phyloP scores from a whole-genome alignment of 768 basidiomycete genomes.

The Pholiota microspora region DNA sequence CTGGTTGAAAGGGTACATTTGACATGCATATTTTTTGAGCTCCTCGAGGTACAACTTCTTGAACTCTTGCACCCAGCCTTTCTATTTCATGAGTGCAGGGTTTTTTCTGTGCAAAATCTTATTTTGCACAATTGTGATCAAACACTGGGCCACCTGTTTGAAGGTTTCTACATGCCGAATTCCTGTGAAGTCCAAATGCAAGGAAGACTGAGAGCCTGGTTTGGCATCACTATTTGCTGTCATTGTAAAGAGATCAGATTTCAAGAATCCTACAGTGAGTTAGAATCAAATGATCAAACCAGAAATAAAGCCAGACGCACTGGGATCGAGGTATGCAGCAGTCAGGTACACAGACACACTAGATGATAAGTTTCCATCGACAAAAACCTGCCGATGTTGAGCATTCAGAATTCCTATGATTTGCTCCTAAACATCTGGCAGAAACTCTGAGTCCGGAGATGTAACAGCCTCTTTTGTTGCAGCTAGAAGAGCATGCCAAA shows the following conservation, averaged over 20 bases:
- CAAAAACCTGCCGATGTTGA: slow-evolving; percentile 22
- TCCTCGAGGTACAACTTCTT: slow-evolving; percentile 14
- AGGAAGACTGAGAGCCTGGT: too few relatives aligned
- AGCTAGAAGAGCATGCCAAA: slow-evolving; percentile 26
- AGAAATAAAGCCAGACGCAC: not conserved
- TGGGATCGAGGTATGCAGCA: slow-evolving; percentile 14
- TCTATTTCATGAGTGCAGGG: slow-evolving; percentile 13
- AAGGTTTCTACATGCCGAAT: slow-evolving; percentile 14
- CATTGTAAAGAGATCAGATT: slow-evolving; percentile 13
- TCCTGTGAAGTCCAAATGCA: slow-evolving; percentile 9
- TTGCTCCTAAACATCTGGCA: slow-evolving; percentile 12
- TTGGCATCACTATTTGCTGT: not conserved
- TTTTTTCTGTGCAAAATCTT: slow-evolving; percentile 16
- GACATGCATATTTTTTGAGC: slow-evolving; percentile 16
- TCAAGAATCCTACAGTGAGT: slow-evolving; percentile 2
- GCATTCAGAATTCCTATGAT: slow-evolving; percentile 20
- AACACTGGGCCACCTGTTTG: slow-evolving; percentile 9
- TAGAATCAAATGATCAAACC: not conserved
- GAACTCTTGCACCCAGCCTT: slow-evolving; percentile 16
- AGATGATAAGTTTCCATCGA: slow-evolving; percentile 15
- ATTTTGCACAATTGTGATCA: slow-evolving; percentile 5
- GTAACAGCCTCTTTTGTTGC: slow-evolving; percentile 14
- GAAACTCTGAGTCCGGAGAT: slow-evolving; percentile 10
- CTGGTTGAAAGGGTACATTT: slow-evolving; percentile 20
- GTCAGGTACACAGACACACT: slow-evolving; percentile 15